Percentiles rank a stretch among this genome's conserved stretches.
phyloP scores from a whole-genome alignment of 2,329 filamentous ascomycete species.

The Emmonsiellopsis sp. region DNA sequence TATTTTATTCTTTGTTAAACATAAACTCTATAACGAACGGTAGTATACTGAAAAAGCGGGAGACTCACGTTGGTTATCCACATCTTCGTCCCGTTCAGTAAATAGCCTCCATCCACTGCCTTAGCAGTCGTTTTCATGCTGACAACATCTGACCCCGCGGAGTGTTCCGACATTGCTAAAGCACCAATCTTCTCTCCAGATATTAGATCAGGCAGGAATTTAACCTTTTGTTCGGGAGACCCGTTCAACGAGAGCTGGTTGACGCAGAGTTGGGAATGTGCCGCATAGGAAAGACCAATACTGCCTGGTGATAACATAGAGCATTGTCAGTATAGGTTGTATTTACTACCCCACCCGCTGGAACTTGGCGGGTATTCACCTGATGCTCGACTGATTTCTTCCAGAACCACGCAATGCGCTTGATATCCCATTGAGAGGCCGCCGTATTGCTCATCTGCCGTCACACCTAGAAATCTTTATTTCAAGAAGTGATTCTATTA shows the following conservation, averaged over 20 bases:
- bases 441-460: conserved; percentile 84
- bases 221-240: conserved; percentile 64
- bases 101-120: conserved; percentile 71
- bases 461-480: conserved; percentile 74
- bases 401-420: conserved; percentile 90
- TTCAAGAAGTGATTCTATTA: not conserved
- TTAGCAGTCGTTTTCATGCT: conserved; percentile 85
- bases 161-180: conserved; percentile 90
- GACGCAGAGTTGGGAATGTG: conserved; percentile 90
- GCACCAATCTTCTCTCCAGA: conserved; percentile 75
- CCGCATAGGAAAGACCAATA: conserved; percentile 85
- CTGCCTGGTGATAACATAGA: conserved; percentile 21
- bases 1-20: not conserved
- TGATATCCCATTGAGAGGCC: conserved; percentile 91
- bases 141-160: conserved; percentile 85
- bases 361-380: conserved; percentile 33
- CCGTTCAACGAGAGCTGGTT: conserved; percentile 95
- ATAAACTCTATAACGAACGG: not conserved
- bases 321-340: not conserved
- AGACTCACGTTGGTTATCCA: conserved; percentile 84
- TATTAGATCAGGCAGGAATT: conserved; percentile 72
- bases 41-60: not conserved
- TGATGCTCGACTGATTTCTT: conserved; percentile 83
- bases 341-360: not conserved
- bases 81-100: conserved; percentile 91